Evolutionary conservation across 495 filamentous ascomycete genomes (phyloP).

Genomic region (Hypoxylon lenormandii): DNA sequence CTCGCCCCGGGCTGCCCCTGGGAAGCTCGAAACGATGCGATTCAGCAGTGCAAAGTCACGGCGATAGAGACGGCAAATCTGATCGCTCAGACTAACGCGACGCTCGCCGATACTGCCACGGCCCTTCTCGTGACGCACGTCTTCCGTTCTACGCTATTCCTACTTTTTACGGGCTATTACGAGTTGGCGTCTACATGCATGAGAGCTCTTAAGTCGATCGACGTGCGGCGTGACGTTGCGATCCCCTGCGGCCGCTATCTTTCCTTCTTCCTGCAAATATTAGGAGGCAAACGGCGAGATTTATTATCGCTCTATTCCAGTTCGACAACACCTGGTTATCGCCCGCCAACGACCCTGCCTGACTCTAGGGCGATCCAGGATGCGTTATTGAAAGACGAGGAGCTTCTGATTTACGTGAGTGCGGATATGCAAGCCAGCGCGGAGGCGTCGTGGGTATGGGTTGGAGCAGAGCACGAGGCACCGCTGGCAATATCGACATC

Average conservation of each 20-base stretch:
- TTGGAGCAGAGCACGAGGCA: constrained; percentile 69
- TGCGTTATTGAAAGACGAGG: constrained; percentile 81
- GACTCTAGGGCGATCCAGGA: constrained; percentile 53
- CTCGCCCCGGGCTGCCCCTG: constrained; percentile 76
- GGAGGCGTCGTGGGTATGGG: constrained; percentile 89
- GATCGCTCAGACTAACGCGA: constrained; percentile 70
- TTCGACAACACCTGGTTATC: constrained; percentile 39
- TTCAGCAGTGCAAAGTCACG: constrained; percentile 80
- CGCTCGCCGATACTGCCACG: constrained; percentile 59
- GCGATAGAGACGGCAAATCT: constrained; percentile 81
- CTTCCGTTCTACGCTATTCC: constrained; percentile 87
- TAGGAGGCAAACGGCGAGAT: constrained; percentile 70
- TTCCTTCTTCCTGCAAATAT: constrained; percentile 79
- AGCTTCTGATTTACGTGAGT: constrained; percentile 87
- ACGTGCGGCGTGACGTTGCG: constrained; percentile 76
- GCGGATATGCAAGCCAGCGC: constrained; percentile 87
- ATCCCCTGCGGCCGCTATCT: constrained; percentile 83
- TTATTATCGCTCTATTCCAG: constrained; percentile 53
- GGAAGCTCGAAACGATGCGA: constrained; percentile 73
- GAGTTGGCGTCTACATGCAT: constrained; percentile 77
- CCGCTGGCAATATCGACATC: constrained; percentile 28
- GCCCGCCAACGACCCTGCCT: constrained; percentile 39
- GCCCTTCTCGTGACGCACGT: constrained; percentile 79
- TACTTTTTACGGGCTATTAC: constrained; percentile 79
- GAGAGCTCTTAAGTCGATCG: constrained; percentile 74